Evolutionary conservation across 805 yeast genomes (phyloP), one percentile per base, ranked within the genome.

Genomic region (Helenozyma baotianmanensis): DNA sequence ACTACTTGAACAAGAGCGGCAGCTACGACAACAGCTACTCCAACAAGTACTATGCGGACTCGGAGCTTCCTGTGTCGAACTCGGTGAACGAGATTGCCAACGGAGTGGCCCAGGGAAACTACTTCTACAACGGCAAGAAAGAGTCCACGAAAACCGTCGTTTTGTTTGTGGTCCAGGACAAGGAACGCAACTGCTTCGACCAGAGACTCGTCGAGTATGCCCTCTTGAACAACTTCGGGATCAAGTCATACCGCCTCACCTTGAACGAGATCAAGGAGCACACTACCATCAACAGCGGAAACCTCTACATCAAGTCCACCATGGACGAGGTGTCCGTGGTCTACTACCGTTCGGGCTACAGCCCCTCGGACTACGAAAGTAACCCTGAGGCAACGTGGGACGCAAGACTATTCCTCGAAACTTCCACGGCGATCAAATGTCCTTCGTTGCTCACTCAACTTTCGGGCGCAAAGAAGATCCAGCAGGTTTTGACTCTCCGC

Each of bases 391-490:
- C 54, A 15, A 77, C 85, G 22, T 92, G 98, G 98, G 72, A 71
- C 10, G 81, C 84, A 9, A 73, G 99, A 50, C 64, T 76, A 16
- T 51, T 64, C 14, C 65, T 92, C 34, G 99, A 92, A 54, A 68
- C 74, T 7, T 73, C 89, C 9, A 56, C 67, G 32, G 95, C 97
- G 1, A 81, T 92, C 40, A 89, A 92, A 57, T 90, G 96, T 41
- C 99, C 99, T 2, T 80, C 92, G 4, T 63, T 90, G 19, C 62
- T 86, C 39, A 86, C 95, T 2, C 99, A 92, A 59, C 67, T 92
- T 37, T 76, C 95, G 14, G 99, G 99, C 1, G 79, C 95, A 13
- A 92, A 92, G 53, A 92, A 92, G 58, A 73, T 92, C 32, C 99
- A 92, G 62, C 98, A 92, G 56, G 64, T 88, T 16, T 71, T 92